Evolutionary conservation across 345 rosid species (phyloP).

Genomic region (Brassica cretica): DNA sequence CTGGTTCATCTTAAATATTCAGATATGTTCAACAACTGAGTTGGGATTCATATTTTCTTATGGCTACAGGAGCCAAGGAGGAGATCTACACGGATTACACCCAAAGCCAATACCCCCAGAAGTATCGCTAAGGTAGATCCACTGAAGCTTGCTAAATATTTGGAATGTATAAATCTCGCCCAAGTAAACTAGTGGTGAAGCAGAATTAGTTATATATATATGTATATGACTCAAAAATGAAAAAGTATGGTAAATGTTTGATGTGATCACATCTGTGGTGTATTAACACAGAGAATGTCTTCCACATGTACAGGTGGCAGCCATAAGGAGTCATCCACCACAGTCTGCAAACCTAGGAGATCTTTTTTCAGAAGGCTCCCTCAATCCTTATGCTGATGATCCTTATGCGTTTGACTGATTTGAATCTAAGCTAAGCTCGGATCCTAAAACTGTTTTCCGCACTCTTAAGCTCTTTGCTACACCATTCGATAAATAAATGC

Average conservation of each 20-base stretch:
- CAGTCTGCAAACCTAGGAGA: constrained; percentile 78
- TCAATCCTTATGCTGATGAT: constrained; percentile 91
- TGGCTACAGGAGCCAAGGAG: constrained; percentile 63
- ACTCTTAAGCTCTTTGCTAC: constrained; percentile 6
- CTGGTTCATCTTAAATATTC: neutral
- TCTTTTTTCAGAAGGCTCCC: constrained; percentile 85
- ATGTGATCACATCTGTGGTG: neutral
- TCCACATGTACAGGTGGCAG: constrained; percentile 48
- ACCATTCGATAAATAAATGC: neutral
- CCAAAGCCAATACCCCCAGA: constrained; percentile 54
- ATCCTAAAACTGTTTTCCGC: neutral
- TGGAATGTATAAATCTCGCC: neutral
- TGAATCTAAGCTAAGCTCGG: constrained; percentile 7
- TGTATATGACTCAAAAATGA: neutral
- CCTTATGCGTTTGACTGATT: constrained; percentile 82
- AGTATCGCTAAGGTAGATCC: constrained; percentile 52
- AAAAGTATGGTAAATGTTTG: neutral
- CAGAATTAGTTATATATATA: no score
- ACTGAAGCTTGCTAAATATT: neutral
- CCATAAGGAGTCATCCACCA: constrained; percentile 41
- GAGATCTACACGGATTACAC: constrained; percentile 51
- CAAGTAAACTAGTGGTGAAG: neutral
- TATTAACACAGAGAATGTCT: neutral
- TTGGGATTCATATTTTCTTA: constrained; percentile 2
- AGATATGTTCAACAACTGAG: neutral